Conservation (phyloP, 2,329 filamentous ascomycete species). For the Fusarium sp. region DNA sequence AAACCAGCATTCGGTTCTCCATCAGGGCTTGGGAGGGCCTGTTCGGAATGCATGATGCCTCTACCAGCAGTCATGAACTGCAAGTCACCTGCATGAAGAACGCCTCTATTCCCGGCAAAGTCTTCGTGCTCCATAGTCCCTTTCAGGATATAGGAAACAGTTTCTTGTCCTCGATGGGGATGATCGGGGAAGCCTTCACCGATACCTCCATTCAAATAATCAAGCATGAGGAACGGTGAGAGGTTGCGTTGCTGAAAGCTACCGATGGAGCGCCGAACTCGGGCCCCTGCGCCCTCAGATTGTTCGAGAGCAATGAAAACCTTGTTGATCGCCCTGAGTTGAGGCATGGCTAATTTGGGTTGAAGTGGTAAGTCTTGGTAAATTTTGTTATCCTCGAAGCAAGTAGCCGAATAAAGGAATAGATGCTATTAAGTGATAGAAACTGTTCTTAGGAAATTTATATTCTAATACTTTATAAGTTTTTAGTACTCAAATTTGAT, state of each 20-base stretch:
- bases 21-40: not conserved
- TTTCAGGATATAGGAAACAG: slow-evolving; percentile 1
- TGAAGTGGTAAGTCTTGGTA: too few species aligned
- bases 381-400: too few species aligned
- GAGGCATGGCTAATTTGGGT: too few species aligned
- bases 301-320: slow-evolving; percentile 6
- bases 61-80: slow-evolving; percentile 10
- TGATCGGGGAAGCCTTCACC: slow-evolving; percentile 7
- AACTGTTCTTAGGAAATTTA: too few species aligned
- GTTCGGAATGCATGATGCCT: slow-evolving; percentile 12
- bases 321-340: slow-evolving; percentile 2
- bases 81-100: slow-evolving; percentile 1
- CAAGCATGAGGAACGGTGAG: slow-evolving; percentile 10
- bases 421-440: too few species aligned
- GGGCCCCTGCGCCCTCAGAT: not conserved
- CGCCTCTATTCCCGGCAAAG: slow-evolving; percentile 2
- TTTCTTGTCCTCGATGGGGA: slow-evolving; percentile 10
- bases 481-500: too few species aligned
- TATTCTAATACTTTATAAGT: too few species aligned
- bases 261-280: slow-evolving; percentile 2
- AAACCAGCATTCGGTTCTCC: not conserved
- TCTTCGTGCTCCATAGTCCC: slow-evolving; percentile 3
- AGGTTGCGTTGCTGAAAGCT: not conserved
- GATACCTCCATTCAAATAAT: not conserved
- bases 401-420: too few species aligned